Evolutionary conservation across 108 stramenopile genomes (phyloP), one percentile per base, ranked within the genome.

Genomic region (Mayamaea pseudoterrestris): DNA sequence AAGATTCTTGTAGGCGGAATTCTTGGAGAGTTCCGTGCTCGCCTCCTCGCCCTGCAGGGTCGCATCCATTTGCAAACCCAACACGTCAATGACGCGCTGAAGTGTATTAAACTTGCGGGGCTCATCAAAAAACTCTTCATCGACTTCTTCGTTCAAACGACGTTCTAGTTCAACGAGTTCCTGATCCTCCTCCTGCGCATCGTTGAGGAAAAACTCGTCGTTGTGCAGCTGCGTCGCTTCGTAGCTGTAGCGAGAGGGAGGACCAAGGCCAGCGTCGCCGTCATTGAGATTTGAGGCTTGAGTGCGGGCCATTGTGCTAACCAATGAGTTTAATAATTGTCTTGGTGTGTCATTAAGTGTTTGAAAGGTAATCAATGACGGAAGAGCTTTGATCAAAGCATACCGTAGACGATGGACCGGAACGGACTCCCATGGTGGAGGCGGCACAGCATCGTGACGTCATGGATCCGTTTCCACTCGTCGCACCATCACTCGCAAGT

Each of bases 111-210:
- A 88, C 17, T 63, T 35, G 0, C 60, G 47, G 3, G 86, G 86
- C 50, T 80, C 69, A n/a, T 68, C 30, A 59, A 88, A 88, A 58
- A 88, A 88, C 11, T 88, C 81, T 20, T 74, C 60, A 42, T 88
- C 86, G 46, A 88, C 69, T 34, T 67, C 53, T 1, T 65, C 53
- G 9, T 53, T 62, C 18, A 88, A 53, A 3, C 66, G 68, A 12
- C 42, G 24, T 54, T 88, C 86, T 43, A 65, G 43, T 20, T 68
- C 50, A 5, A 35, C 30, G 29, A 71, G 41, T 30, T 69, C 65
- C n/a, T 20, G 50, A 36, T 51, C 50, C 5, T 35, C 35, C 4
- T 39, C 37, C 5, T 39, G 18, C 18, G 16, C 37, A 39, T 39
- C 37, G 20, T 39, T 20, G 37, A 18, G 20, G 5, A 3, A 3